Base-by-base conservation (phyloP, 495 filamentous ascomycete species). In the Pyronema omphalodes region DNA sequence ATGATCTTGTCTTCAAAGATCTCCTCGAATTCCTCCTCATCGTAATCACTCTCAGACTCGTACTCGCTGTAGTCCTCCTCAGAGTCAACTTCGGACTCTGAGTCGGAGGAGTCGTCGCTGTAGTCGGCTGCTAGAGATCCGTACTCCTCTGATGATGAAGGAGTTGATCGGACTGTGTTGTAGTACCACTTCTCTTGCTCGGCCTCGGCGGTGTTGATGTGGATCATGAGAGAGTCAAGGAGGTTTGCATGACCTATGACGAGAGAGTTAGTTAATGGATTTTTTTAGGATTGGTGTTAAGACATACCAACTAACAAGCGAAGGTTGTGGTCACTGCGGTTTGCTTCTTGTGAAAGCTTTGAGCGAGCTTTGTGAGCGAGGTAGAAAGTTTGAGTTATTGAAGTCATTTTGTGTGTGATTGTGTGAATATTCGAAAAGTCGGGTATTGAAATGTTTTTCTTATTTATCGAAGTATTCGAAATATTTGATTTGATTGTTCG, bases 141-240 rank as follows among this genome's bases (percentile, higher is more conserved):
- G 73, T 62, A 76, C 60, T 88, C 80, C 55, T 85, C 79, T 60
- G 83, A 79, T 58, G 85, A 79, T 67, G 88, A 85, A 71, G 73
- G 71, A 61, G 84, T 86, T 61, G 82, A 83, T 66, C 73, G 78
- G 69, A 95, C 85, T 55, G 84, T 86, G 70, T 89, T 80, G 77
- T 95, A 88, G 80, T 95, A 96, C 93, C 93, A 96, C 52, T 76
- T 82, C 70, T 96, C 91, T 69, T 96, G 91, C 67, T 96, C 88
- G 56, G 79, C 77, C 73, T 98, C 93, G 64, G 93, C 91, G 40
- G 93, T 84, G 68, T 84, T 80, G 14, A 98, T 84, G 66, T 94
- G 88, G 56, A 94, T 73, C 91, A 95, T 96, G 60, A 98, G 73
- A 9, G 80, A 80, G 72, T 98, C 91, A 61, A 98, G 84, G 11